Base-by-base conservation (phyloP, 2,329 filamentous ascomycete species). In the Aspergillus puulaauensis region DNA sequence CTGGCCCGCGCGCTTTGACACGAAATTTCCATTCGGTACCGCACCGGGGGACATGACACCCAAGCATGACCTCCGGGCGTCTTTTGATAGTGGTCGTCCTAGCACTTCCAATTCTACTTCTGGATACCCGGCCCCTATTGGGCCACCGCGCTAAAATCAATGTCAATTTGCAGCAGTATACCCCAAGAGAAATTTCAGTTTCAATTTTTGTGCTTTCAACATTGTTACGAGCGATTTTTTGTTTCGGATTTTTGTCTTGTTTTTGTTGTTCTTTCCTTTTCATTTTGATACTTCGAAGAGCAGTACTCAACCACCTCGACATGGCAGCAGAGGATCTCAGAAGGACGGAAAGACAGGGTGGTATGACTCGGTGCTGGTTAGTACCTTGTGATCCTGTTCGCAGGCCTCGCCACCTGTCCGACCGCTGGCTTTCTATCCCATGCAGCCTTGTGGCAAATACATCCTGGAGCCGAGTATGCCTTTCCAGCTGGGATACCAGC, bases 81-180 rank as follows among this genome's bases (percentile, higher is more conserved):
- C 91, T 73, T 91, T 90, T 75, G 91, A 96, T 78, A 95, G 90
- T 82, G 91, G 91, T 75, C 90, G 91, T 74, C 91, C 91, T 75
- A 93, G 90, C 72, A 96, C 91, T 81, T 95, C 91, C 81, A 90
- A 96, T 88, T 96, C 91, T 84, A 90, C 89, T 90, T 93, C 91
- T 86, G 91, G 91, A 91, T 95, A 95, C 90, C 90, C 91, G 84
- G 91, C 87, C 82, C 90, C 90, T 67, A 89, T 92, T 83, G 90
- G 90, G 83, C 89, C 90, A 85, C 91, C 89, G 83, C 90, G 90
- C 90, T 93, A 89, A 87, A 86, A 70, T 70, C 68, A 70, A 73
- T 71, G 73, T 71, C 70, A 72, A 71, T 73, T 76, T 73, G 68
- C 71, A 73, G 74, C 75, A 75, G 74, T 77, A 77, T 77, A 77